Conservation (phyloP, 768 basidiomycete species). For the Boletus bicolor region DNA sequence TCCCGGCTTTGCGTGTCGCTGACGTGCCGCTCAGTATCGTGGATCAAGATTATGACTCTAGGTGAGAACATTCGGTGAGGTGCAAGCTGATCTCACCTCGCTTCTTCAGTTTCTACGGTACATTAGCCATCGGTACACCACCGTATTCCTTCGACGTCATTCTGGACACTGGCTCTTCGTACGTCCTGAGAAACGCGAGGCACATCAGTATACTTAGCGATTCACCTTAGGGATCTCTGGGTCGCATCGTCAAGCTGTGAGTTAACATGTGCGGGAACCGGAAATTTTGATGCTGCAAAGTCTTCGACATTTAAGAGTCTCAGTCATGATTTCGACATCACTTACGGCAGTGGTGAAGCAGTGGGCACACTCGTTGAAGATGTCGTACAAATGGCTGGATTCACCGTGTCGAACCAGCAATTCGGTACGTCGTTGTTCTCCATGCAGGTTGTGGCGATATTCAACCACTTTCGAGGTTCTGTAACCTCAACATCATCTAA, state of each 20-base stretch:
- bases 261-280: conserved; percentile 31
- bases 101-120: conserved; percentile 31
- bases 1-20: background rate
- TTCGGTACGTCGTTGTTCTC: conserved; percentile 40
- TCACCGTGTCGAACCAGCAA: conserved; percentile 51
- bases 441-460: background rate
- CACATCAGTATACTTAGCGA: background rate
- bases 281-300: conserved; percentile 32
- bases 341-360: conserved; percentile 47
- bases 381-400: conserved; percentile 69
- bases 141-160: conserved; percentile 45
- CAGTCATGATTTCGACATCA: conserved; percentile 35
- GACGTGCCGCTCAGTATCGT: conserved; percentile 42
- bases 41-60: conserved; percentile 63
- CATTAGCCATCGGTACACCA: conserved; percentile 44
- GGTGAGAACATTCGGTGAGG: conserved; percentile 32
- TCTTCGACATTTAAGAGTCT: conserved; percentile 37
- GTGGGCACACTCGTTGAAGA: conserved; percentile 51
- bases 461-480: conserved; percentile 37
- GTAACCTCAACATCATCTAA: conserved; percentile 32
- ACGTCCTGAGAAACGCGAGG: conserved; percentile 5
- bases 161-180: conserved; percentile 49
- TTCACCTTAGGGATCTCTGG: conserved; percentile 49
- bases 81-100: background rate
- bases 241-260: conserved; percentile 37